Percentiles rank a stretch among this genome's conserved stretches.
Conservation (phyloP, 306 rosid genomes). For the Cucumis melo region DNA sequence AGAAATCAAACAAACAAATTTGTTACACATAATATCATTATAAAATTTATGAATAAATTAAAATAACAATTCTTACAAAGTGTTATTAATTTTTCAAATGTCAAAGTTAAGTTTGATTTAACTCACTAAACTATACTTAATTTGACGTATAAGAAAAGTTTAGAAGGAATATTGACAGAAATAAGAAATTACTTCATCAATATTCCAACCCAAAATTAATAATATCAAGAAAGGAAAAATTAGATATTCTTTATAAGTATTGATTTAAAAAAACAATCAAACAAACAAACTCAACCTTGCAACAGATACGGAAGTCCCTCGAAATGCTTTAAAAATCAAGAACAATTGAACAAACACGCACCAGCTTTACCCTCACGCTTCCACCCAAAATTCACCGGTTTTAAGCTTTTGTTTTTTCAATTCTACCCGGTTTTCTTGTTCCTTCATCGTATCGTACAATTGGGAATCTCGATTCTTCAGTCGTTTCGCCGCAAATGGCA, state of each 20-base stretch:
- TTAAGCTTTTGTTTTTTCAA: background rate
- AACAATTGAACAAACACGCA: background rate
- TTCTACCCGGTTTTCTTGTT: background rate
- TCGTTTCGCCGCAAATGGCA: constrained; percentile 44
- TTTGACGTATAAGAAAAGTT: too few relatives aligned
- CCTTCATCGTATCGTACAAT: background rate
- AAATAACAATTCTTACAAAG: too few relatives aligned
- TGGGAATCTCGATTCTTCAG: background rate
- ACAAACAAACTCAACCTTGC: background rate
- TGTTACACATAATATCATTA: too few relatives aligned
- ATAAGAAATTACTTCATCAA: too few relatives aligned
- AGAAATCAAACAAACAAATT: too few relatives aligned
- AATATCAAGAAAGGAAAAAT: background rate
- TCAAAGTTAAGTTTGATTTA: too few relatives aligned
- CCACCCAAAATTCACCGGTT: constrained; percentile 2
- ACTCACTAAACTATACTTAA: too few relatives aligned
- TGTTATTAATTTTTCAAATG: too few relatives aligned
- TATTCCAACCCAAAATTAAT: too few relatives aligned
- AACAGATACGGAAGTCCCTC: background rate
- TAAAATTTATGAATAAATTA: too few relatives aligned
- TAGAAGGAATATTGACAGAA: too few relatives aligned
- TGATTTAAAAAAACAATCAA: too few relatives aligned
- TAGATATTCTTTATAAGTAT: background rate
- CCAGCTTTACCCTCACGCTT: background rate
- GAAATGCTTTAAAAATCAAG: background rate